Conservation (phyloP, 345 rosid species). For the Bruguiera sexangula region DNA sequence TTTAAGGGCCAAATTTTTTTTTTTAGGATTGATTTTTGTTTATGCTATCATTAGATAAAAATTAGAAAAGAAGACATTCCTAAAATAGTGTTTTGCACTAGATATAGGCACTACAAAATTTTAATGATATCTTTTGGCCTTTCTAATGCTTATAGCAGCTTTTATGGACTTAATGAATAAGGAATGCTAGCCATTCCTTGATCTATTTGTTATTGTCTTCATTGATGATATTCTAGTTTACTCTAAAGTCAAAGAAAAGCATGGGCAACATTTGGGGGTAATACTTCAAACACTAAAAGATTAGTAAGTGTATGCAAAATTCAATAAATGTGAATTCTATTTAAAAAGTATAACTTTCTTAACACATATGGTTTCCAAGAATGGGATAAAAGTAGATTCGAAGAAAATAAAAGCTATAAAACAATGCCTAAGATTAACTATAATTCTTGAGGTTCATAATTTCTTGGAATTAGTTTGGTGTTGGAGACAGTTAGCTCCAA, state of each 20-base stretch:
- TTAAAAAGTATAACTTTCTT: background rate
- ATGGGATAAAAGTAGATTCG: background rate
- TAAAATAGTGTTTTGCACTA: background rate
- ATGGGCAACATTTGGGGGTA: background rate
- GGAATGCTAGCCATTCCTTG: background rate
- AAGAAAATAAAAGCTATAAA: background rate
- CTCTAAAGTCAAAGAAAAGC: too few species aligned
- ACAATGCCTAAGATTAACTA: background rate
- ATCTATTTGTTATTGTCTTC: background rate
- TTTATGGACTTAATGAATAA: slow-evolving; percentile 1
- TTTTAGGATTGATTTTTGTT: background rate
- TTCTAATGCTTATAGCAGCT: background rate
- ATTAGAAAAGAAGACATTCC: background rate
- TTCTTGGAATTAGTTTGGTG: background rate
- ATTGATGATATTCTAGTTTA: background rate
- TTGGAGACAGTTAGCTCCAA: background rate
- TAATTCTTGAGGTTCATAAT: background rate
- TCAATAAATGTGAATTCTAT: background rate
- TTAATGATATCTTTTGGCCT: slow-evolving; percentile 7
- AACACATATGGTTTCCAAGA: background rate
- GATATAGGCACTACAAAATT: slow-evolving; percentile 10
- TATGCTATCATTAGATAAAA: background rate
- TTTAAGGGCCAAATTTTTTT: too few species aligned
- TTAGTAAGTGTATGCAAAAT: background rate
- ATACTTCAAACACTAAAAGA: background rate